Evolutionary conservation across 2,329 filamentous ascomycete genomes (phyloP), one percentile per base, ranked within the genome.

Genomic region (Escovopsis sp.): DNA sequence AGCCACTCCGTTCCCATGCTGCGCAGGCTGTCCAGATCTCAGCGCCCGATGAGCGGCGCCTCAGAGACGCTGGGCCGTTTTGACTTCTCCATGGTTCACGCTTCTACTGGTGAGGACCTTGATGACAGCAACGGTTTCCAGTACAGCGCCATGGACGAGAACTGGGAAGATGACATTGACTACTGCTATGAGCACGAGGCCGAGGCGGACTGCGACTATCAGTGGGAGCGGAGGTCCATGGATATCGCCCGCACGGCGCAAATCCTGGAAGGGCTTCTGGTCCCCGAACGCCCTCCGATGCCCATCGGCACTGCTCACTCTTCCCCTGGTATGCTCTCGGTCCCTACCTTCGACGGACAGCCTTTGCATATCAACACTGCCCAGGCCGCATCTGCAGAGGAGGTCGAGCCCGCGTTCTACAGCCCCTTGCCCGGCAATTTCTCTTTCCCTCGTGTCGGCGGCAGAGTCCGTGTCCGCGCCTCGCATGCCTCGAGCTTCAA

Each of bases 171-270:
- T 40, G 76, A 76, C 47, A 81, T 82, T 46, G 78, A 82, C 53
- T 82, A 80, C 56, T 80, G 74, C 53, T 82, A 82, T 51, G 76
- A 81, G 48, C 74, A 82, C 50, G 77, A 76, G 48, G 75, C 70
- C 11, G 78, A 81, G 54, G 77, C 76, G 7, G 66, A 80, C 55
- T 81, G 74, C 52, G 71, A 81, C 46, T 81, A 78, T 49, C 70
- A 76, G 36, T 81, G 76, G 76, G 73, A 77, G 44, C 69, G 71
- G 13, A 62, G 67, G 3, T 79, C 74, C 0, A 50, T 71, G 40
- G 74, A 77, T 38, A 53, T 50, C 13, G 45, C 50, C 15, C 53
- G 52, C 20, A 51, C 52, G 13, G 41, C 39, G 39, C 36, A 41
- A 36, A 43, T 48, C 9, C 51, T 49, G 35, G 47, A 51, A 14